A percentile compares a stretch with the other conserved stretches of the same genome.
Evolutionary conservation across 257 asterid species (phyloP).

Genomic region (Plectranthus barbatus): DNA sequence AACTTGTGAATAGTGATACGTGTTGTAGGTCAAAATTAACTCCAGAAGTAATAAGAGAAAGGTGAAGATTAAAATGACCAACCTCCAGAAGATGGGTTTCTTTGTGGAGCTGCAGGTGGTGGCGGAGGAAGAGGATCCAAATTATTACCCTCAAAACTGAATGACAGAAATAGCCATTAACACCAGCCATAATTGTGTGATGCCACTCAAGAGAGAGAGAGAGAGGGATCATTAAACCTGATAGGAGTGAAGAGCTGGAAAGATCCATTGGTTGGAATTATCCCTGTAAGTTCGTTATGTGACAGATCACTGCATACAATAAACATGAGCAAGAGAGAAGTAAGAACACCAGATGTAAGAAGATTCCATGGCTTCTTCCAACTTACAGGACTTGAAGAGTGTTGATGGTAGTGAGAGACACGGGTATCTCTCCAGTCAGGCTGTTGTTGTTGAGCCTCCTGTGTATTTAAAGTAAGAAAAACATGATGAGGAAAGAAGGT

Average conservation of each 20-base stretch:
- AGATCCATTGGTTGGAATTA: slow-evolving; percentile 78
- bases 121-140: slow-evolving; percentile 44
- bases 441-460: slow-evolving; percentile 98
- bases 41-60: background rate
- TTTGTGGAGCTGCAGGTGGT: slow-evolving; percentile 65
- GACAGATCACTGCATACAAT: slow-evolving; percentile 81
- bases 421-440: slow-evolving; percentile 71
- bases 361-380: slow-evolving; percentile 16
- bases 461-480: slow-evolving; percentile 11
- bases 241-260: slow-evolving; percentile 86
- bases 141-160: slow-evolving; percentile 55
- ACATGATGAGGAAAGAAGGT: background rate
- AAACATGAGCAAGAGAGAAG: slow-evolving; percentile 5
- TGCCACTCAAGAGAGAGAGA: background rate
- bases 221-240: slow-evolving; percentile 51
- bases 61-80: slow-evolving; percentile 1
- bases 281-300: slow-evolving; percentile 51
- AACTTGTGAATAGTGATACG: no score
- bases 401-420: slow-evolving; percentile 37
- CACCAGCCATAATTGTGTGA: slow-evolving; percentile 18
- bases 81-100: slow-evolving; percentile 43
- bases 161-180: slow-evolving; percentile 11
- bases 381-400: slow-evolving; percentile 99
- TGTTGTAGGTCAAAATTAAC: no score
- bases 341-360: background rate